Evolutionary conservation across 2,329 filamentous ascomycete genomes (phyloP).

Genomic region (Fusarium austroafricanum): DNA sequence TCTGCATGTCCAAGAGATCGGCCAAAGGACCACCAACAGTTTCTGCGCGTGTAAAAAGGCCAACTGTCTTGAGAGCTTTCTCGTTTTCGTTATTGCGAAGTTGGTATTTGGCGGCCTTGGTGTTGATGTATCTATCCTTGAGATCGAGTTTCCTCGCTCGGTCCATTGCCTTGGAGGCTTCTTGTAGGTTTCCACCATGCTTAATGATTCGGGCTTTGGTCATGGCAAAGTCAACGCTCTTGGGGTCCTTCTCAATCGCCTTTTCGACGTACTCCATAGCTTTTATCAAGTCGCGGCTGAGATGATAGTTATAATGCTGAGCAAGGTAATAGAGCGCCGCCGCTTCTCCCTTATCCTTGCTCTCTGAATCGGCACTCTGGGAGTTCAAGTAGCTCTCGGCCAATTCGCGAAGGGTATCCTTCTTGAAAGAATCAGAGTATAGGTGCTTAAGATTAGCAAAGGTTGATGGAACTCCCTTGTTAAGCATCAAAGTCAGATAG

Average conservation of each 20-base stretch:
- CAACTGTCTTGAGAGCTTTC: conserved; percentile 86
- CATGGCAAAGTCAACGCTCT: conserved; percentile 92
- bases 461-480: conserved; percentile 93
- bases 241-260: conserved; percentile 81
- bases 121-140: conserved; percentile 97
- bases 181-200: conserved; percentile 81
- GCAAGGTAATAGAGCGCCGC: conserved; percentile 93
- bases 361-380: conserved; percentile 61
- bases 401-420: conserved; percentile 77
- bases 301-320: conserved; percentile 94
- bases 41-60: conserved; percentile 93
- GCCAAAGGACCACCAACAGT: conserved; percentile 87
- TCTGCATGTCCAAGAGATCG: conserved; percentile 98
- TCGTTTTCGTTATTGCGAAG: conserved; percentile 92
- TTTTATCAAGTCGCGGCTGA: conserved; percentile 85
- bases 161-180: conserved; percentile 90
- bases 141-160: conserved; percentile 85
- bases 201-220: conserved; percentile 96
- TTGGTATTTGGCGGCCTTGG: conserved; percentile 97
- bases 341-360: conserved; percentile 72
- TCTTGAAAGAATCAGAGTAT: conserved; percentile 83
- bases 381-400: conserved; percentile 82
- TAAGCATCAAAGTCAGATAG: conserved; percentile 86
- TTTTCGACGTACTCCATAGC: conserved; percentile 86
- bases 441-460: conserved; percentile 97